phyloP scores from a whole-genome alignment of 345 rosid genomes.

The Aquilaria sinensis region DNA sequence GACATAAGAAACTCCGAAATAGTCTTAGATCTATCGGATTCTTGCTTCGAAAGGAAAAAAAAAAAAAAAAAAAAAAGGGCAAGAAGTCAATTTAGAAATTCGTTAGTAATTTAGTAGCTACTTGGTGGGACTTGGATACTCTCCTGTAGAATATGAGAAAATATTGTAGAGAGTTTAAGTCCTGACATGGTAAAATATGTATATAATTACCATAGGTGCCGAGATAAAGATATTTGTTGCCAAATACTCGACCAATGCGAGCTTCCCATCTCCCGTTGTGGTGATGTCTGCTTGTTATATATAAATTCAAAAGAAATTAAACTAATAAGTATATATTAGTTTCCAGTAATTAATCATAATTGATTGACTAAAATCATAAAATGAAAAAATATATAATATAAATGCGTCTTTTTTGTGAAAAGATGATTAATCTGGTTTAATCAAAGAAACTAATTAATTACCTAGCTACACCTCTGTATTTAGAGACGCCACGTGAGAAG shows the following conservation, averaged over 20 bases:
- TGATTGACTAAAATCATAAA: too few relatives aligned
- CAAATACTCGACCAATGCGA: conserved; percentile 79
- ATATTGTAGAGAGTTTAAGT: background rate
- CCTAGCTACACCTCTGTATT: conserved; percentile 90
- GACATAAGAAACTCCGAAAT: too few relatives aligned
- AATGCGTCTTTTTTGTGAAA: background rate
- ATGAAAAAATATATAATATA: background rate
- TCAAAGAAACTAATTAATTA: conserved; percentile 7
- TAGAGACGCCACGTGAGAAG: conserved; percentile 86
- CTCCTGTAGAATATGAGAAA: too few relatives aligned
- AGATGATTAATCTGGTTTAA: background rate
- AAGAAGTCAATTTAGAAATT: too few relatives aligned
- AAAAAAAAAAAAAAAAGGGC: background rate
- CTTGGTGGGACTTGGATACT: too few relatives aligned
- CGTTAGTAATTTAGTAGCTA: background rate
- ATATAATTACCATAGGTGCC: conserved; percentile 66
- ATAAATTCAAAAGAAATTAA: background rate
- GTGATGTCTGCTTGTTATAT: conserved; percentile 53
- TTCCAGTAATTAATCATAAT: background rate
- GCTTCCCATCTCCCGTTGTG: conserved; percentile 98
- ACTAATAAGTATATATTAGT: background rate
- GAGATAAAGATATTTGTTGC: conserved; percentile 84
- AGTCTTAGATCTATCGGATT: too few relatives aligned
- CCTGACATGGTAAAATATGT: background rate
- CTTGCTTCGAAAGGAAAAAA: background rate